A percentile compares a stretch with the other conserved stretches of the same genome.
These are phyloP conservation scores for Haematococcus lacustris DNA, from an alignment of 139 green algal species.

Conservation along the genomic window DNA sequence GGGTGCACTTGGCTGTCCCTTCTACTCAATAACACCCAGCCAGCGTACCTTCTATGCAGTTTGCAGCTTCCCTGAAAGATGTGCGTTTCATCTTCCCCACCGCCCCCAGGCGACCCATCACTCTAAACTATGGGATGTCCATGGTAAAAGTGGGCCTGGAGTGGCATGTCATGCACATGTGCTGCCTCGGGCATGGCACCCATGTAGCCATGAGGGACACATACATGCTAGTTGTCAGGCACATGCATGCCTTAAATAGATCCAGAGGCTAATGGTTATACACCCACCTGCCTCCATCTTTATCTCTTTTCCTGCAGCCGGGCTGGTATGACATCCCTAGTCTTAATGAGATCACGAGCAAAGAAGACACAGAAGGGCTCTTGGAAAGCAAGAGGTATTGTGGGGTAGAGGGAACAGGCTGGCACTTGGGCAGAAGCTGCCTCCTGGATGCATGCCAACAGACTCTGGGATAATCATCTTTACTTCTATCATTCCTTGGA, in stretches of 20 bases:
- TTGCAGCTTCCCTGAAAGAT: slow-evolving; percentile 3
- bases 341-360: slow-evolving; percentile 42
- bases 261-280: neutral
- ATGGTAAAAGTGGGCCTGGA: slow-evolving; percentile 41
- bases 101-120: slow-evolving; percentile 45
- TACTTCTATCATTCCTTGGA: neutral
- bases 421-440: no score
- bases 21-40: neutral
- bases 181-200: neutral
- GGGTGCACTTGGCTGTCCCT: neutral
- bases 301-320: neutral
- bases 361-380: slow-evolving; percentile 47
- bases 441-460: no score
- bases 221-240: neutral
- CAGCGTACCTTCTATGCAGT: neutral
- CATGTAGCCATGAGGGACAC: neutral
- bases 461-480: no score
- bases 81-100: slow-evolving; percentile 55
- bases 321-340: slow-evolving; percentile 51
- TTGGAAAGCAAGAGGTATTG: slow-evolving; percentile 43
- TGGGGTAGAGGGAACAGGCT: neutral
- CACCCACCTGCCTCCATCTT: neutral
- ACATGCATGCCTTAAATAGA: neutral
- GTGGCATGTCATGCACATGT: neutral
- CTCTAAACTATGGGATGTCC: slow-evolving; percentile 51